Evolutionary conservation across 192 early-diverging fungal species (phyloP).

Genomic region (Coemansia asiatica): DNA sequence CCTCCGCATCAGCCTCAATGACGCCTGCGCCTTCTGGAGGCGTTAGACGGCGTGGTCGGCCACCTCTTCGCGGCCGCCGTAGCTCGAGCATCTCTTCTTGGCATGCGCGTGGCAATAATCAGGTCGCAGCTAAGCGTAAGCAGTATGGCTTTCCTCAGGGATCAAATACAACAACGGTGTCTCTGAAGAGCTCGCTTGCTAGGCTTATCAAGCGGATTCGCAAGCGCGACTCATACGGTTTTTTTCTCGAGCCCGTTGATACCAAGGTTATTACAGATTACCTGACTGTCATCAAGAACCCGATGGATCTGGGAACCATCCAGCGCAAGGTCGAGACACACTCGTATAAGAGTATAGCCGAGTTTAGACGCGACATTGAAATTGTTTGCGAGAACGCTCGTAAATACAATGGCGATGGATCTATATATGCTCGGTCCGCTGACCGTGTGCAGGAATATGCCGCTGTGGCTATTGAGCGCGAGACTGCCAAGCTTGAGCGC

Average conservation of each 20-base stretch:
- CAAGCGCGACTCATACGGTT: slow-evolving; percentile 82
- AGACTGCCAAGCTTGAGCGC: slow-evolving; percentile 46
- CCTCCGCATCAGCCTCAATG: neutral
- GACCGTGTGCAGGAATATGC: slow-evolving; percentile 76
- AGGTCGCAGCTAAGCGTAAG: slow-evolving; percentile 8
- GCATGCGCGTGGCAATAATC: neutral
- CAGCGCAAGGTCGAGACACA: slow-evolving; percentile 64
- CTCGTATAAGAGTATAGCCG: slow-evolving; percentile 64
- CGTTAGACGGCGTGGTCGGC: slow-evolving; percentile 34
- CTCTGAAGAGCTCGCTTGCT: slow-evolving; percentile 61
- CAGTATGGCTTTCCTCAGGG: slow-evolving; percentile 3
- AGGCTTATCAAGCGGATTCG: slow-evolving; percentile 66
- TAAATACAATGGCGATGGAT: slow-evolving; percentile 80
- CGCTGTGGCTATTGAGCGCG: slow-evolving; percentile 67
- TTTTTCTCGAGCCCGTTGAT: slow-evolving; percentile 87
- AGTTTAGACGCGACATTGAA: slow-evolving; percentile 75
- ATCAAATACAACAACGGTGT: slow-evolving; percentile 39
- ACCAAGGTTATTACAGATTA: slow-evolving; percentile 76
- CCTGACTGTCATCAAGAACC: slow-evolving; percentile 69
- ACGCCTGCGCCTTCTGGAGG: slow-evolving; percentile 1
- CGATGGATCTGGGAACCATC: slow-evolving; percentile 95
- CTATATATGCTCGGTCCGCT: slow-evolving; percentile 77
- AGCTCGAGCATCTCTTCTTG: slow-evolving; percentile 16
- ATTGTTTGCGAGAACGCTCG: slow-evolving; percentile 79
- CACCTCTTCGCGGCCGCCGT: slow-evolving; percentile 30